A percentile compares a stretch with the other conserved stretches of the same genome.
Conservation (phyloP, 192 early-diverging fungal species). For the Backusella psychrophila region DNA sequence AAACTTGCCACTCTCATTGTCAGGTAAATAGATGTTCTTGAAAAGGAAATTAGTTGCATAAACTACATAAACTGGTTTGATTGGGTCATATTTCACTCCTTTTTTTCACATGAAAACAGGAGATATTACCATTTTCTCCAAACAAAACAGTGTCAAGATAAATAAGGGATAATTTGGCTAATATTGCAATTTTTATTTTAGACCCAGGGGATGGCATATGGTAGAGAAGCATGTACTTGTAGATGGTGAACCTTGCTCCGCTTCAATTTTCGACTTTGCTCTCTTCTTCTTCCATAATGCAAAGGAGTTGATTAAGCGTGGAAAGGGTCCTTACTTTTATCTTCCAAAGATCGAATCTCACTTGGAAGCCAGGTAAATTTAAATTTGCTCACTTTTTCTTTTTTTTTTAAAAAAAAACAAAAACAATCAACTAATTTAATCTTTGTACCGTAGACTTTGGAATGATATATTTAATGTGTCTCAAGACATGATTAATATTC, state of each 20-base stretch:
- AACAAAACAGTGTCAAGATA: background rate
- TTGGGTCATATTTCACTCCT: background rate
- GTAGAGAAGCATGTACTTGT: constrained; percentile 92
- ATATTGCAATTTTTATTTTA: constrained; percentile 22
- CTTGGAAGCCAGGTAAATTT: constrained; percentile 70
- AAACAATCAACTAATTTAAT: background rate
- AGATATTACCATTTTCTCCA: background rate
- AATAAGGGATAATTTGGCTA: background rate
- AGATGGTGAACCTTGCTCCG: constrained; percentile 88
- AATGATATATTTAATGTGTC: constrained; percentile 94
- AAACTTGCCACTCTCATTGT: constrained; percentile 89
- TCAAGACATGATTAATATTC: constrained; percentile 85
- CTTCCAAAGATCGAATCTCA: constrained; percentile 98
- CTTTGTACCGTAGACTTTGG: constrained; percentile 66
- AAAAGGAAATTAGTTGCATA: background rate
- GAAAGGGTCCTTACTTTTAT: constrained; percentile 96
- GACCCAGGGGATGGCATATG: constrained; percentile 98
- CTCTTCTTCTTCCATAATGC: constrained; percentile 99
- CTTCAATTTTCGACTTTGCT: constrained; percentile 95
- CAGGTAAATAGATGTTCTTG: constrained; percentile 45
- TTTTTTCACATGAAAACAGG: background rate
- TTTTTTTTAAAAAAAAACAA: background rate
- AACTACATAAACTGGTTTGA: background rate
- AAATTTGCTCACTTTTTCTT: background rate
- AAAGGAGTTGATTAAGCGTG: constrained; percentile 69